Percentiles rank a stretch among this genome's conserved stretches.
Evolutionary conservation across 1,284 basidiomycete species (phyloP).

Genomic region (Trichosporon ovoides): DNA sequence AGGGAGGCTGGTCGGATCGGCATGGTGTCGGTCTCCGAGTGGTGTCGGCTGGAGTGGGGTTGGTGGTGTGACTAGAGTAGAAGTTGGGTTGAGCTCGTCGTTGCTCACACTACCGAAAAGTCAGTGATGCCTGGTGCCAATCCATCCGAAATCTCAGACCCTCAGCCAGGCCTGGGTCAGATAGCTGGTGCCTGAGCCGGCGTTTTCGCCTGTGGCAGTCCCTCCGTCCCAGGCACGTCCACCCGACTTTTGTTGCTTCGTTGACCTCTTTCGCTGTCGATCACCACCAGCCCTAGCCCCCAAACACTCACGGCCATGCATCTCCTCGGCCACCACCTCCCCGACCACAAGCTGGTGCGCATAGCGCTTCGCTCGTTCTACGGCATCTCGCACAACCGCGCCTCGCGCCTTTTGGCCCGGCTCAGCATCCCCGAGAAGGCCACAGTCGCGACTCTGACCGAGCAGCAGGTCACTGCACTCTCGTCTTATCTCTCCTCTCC

Average conservation of each 20-base stretch:
- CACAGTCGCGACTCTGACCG: conserved; percentile 48
- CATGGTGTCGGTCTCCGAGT: not conserved
- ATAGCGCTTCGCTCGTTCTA: conserved; percentile 55
- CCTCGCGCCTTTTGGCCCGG: conserved; percentile 52
- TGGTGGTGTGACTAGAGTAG: not conserved
- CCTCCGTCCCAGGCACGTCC: conserved; percentile 8
- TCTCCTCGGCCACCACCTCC: conserved; percentile 51
- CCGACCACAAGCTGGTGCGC: conserved; percentile 51
- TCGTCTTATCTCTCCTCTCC: conserved; percentile 56
- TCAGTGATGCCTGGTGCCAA: not conserved
- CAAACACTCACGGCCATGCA: too few relatives aligned
- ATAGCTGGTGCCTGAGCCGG: not conserved
- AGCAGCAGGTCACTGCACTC: conserved; percentile 54
- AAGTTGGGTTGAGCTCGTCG: not conserved
- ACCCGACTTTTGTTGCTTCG: conserved; percentile 19
- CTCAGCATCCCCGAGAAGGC: conserved; percentile 52
- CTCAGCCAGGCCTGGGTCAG: not conserved
- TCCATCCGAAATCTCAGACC: conserved; percentile 10
- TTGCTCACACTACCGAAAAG: not conserved
- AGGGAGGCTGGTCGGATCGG: not conserved
- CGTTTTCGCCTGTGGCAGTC: conserved; percentile 10
- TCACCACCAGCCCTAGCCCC: too few relatives aligned
- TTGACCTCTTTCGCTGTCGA: too few relatives aligned
- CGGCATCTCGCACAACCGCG: conserved; percentile 52
- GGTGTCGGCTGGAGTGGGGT: too few relatives aligned